A percentile compares a stretch with the other conserved stretches of the same genome.
Conservation (phyloP, 768 basidiomycete species). For the Sporobolomyces pararoseus region DNA sequence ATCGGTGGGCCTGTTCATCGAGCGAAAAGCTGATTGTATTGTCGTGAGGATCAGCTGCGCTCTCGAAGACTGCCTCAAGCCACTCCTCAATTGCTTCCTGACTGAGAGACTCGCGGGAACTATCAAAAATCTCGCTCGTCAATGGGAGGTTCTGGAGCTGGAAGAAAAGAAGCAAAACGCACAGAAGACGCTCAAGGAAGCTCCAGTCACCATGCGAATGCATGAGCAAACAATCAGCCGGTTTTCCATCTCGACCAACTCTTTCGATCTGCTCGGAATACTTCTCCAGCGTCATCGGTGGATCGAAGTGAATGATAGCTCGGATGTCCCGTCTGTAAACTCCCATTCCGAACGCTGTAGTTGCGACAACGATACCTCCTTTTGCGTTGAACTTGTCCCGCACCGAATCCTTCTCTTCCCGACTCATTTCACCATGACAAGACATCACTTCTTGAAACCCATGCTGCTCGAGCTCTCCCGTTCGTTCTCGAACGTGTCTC, state of each 20-base stretch:
- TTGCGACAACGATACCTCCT: constrained; percentile 83
- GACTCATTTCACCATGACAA: constrained; percentile 54
- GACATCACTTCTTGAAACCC: constrained; percentile 46
- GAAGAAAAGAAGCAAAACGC: too few species aligned
- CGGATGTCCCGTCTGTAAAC: constrained; percentile 78
- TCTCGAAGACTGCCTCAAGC: constrained; percentile 35
- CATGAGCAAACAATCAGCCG: constrained; percentile 51
- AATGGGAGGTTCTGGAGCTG: neutral
- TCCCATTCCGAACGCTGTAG: constrained; percentile 86
- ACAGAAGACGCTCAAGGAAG: constrained; percentile 55
- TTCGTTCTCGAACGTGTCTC: constrained; percentile 52
- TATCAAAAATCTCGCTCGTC: constrained; percentile 20
- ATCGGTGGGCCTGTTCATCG: constrained; percentile 35
- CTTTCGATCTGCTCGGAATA: constrained; percentile 82
- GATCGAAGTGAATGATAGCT: constrained; percentile 77
- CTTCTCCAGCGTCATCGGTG: constrained; percentile 56
- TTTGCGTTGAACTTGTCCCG: constrained; percentile 67
- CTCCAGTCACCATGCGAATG: constrained; percentile 54
- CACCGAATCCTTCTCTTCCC: constrained; percentile 50
- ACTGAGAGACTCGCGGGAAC: constrained; percentile 55
- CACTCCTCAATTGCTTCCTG: constrained; percentile 44
- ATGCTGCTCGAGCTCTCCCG: constrained; percentile 45
- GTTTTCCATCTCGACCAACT: constrained; percentile 81
- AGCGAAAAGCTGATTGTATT: constrained; percentile 34
- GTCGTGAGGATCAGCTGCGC: constrained; percentile 23